Percentiles rank a stretch among this genome's conserved stretches.
Conservation (phyloP, 2,329 filamentous ascomycete species). For the Ceratocystis cubensis region DNA sequence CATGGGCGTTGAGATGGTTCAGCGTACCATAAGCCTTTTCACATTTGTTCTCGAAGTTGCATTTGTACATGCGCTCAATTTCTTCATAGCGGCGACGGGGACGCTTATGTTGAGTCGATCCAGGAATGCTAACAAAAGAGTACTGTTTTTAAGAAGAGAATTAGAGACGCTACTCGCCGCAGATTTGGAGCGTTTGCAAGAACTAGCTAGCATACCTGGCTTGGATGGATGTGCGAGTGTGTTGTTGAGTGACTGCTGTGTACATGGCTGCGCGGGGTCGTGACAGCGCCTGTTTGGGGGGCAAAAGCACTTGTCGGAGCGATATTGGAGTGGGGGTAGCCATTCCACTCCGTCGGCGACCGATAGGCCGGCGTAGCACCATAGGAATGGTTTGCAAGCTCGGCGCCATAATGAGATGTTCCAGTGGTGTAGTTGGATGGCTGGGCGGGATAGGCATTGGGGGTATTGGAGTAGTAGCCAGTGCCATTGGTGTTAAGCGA, state of each 20-base stretch:
- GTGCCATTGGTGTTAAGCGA: not conserved
- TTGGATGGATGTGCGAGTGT: constrained; percentile 3
- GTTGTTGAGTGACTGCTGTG: not conserved
- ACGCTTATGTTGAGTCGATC: constrained; percentile 92
- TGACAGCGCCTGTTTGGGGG: constrained; percentile 4
- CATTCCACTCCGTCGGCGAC: not conserved
- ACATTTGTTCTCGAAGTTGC: constrained; percentile 82
- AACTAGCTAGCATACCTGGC: not conserved
- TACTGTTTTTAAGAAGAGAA: constrained; percentile 36
- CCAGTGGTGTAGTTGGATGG: constrained; percentile 6
- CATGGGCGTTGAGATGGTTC: constrained; percentile 94
- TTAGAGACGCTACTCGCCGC: not conserved
- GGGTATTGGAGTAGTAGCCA: not conserved
- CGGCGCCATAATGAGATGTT: not conserved
- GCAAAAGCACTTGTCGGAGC: not conserved
- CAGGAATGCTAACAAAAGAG: constrained; percentile 93
- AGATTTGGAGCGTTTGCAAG: too few relatives aligned
- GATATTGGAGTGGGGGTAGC: not conserved
- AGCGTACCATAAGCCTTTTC: constrained; percentile 97
- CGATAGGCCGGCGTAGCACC: not conserved
- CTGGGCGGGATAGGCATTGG: not conserved
- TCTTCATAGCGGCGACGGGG: constrained; percentile 90
- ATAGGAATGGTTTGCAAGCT: constrained; percentile 3
- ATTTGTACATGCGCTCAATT: constrained; percentile 99
- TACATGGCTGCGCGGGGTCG: constrained; percentile 6